Conservation (phyloP, 306 rosid genomes). For the Sphenostylis stenocarpa region DNA sequence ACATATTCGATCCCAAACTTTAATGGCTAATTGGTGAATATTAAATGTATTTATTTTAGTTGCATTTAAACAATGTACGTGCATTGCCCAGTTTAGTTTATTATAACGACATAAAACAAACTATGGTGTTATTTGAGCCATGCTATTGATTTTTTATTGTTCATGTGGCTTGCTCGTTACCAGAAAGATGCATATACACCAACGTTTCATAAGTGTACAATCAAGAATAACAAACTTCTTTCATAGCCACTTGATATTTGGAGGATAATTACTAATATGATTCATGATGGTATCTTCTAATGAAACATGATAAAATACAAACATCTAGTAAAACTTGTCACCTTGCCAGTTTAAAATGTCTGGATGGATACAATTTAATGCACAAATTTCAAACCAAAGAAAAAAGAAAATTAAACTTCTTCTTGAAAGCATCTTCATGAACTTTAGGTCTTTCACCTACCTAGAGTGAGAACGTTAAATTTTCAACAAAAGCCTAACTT, state of each 20-base stretch:
- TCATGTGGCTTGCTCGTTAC: too few species aligned
- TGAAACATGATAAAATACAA: conserved; percentile 30
- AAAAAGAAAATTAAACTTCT: conserved; percentile 13
- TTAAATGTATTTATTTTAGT: too few species aligned
- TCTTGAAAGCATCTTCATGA: conserved; percentile 40
- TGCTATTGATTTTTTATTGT: neutral
- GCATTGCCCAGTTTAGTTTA: neutral
- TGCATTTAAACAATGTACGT: neutral
- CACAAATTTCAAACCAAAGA: conserved; percentile 38
- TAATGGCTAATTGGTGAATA: too few species aligned
- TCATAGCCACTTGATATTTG: neutral
- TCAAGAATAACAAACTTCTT: neutral
- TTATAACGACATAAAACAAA: neutral
- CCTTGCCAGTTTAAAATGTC: conserved; percentile 34
- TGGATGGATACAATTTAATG: conserved; percentile 37
- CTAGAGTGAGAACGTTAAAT: conserved; percentile 34
- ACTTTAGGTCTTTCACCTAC: conserved; percentile 35
- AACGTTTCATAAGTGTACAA: conserved; percentile 5
- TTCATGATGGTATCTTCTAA: conserved; percentile 7
- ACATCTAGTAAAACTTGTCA: conserved; percentile 27
- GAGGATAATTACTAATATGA: neutral
- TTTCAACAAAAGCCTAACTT: conserved; percentile 35
- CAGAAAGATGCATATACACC: neutral
- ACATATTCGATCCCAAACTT: too few species aligned
- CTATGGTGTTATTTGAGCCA: neutral